Base-by-base conservation (phyloP, 371 early-diverging fungal genomes). In the Globomyces sp. region DNA sequence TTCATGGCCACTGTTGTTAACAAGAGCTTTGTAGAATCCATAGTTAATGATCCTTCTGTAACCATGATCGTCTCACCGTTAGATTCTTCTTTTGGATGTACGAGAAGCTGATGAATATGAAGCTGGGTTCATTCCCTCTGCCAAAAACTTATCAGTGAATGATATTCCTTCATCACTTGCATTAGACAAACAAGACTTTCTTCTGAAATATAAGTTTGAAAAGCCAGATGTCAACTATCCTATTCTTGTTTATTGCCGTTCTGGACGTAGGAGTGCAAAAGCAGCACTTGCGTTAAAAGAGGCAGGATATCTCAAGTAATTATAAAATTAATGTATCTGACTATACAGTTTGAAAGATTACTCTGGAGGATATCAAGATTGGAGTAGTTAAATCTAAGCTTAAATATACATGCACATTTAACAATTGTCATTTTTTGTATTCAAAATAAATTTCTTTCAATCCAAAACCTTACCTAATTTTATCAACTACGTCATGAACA, bases 81-180 rank as follows among this genome's bases (percentile, higher is more conserved):
- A 24, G 24, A 24, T 24, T 24, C 24, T 24, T 24, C 24, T 24
- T 24, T 39, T 55, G 8, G 55, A 55, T 55, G 24, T 24, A 2
- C 24, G 55, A 3, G 55, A 55, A 55, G 40, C 36, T 36, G 55
- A 55, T 39, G 55, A 55, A 55, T 36, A 39, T 1, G 55, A 36
- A 9, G 55, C 11, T 39, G 55, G 55, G 40, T 39, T 39, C 40
- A 55, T 55, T 13, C 55, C 55, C 36, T 39, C 55, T 39, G 55
- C 55, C 4, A 55, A 39, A 39, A 55, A 34, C n/a, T 39, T 55
- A 8, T 55, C 55, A 6, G 55, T 55, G 5, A 55, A 55, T n/a
- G 55, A 55, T 6, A 8, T 55, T 34, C 40, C 36, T 8, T 4
- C 36, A 55, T 36, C 55, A 8, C 55, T 55, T 55, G 4, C 55